These are phyloP conservation scores for Ceratobasidium sp. DNA, from an alignment of 1,284 basidiomycete genomes.

Conservation along the genomic window DNA sequence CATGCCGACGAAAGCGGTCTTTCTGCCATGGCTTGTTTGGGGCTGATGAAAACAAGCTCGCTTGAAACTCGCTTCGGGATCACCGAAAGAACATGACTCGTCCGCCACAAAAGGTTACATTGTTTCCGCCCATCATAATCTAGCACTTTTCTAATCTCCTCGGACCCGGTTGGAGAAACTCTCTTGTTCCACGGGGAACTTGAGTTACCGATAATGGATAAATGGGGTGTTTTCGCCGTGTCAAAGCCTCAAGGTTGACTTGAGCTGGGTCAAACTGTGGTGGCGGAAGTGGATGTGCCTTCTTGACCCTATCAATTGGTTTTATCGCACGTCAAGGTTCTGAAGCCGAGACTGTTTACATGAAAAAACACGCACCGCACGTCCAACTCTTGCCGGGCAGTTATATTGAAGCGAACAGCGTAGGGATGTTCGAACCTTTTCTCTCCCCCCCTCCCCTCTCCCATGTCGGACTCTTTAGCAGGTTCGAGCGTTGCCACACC, in stretches of 20 bases:
- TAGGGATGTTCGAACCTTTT: background rate
- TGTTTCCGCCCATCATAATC: constrained; percentile 14
- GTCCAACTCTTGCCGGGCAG: background rate
- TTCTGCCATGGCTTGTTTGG: too few relatives aligned
- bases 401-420: background rate
- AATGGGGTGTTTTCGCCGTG: background rate
- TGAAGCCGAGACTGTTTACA: background rate
- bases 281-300: background rate
- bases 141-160: background rate
- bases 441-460: background rate
- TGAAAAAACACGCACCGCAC: constrained; percentile 4
- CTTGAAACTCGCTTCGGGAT: constrained; percentile 16
- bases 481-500: constrained; percentile 2
- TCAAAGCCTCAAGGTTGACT: background rate
- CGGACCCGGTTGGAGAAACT: background rate
- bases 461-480: background rate
- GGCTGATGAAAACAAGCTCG: background rate
- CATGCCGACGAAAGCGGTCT: too few relatives aligned
- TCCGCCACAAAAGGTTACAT: background rate
- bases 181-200: background rate
- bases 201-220: too few relatives aligned
- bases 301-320: background rate
- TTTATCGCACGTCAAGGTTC: background rate
- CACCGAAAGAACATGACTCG: background rate
- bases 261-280: background rate